Conservation (phyloP, 495 filamentous ascomycete genomes). For the Oidiodendron maius region DNA sequence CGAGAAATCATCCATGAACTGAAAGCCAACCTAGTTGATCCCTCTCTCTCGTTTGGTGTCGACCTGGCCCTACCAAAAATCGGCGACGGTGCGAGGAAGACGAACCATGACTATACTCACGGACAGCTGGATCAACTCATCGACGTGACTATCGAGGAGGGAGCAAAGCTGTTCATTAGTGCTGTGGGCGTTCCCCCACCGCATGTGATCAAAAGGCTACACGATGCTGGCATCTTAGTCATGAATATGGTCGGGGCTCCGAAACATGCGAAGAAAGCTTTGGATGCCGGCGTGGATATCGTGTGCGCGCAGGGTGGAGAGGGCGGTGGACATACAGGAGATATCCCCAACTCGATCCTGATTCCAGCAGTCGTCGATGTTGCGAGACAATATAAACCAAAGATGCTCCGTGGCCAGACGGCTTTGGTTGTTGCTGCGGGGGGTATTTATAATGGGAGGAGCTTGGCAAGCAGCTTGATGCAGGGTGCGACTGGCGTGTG, state of each 20-base stretch:
- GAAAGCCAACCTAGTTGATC: slow-evolving; percentile 58
- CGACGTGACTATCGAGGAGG: slow-evolving; percentile 69
- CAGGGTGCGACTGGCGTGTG: slow-evolving; percentile 70
- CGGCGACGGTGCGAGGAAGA: slow-evolving; percentile 70
- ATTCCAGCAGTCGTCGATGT: slow-evolving; percentile 75
- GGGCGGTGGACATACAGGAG: slow-evolving; percentile 74
- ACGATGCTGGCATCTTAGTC: slow-evolving; percentile 67
- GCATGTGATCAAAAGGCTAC: slow-evolving; percentile 61
- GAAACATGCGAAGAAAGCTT: slow-evolving; percentile 79
- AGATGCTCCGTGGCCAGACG: slow-evolving; percentile 41
- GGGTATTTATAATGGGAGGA: slow-evolving; percentile 65
- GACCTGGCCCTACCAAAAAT: slow-evolving; percentile 84
- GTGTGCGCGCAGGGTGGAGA: slow-evolving; percentile 80
- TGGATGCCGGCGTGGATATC: slow-evolving; percentile 75
- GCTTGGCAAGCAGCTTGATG: slow-evolving; percentile 65
- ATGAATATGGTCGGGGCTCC: slow-evolving; percentile 97
- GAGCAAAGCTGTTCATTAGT: slow-evolving; percentile 73
- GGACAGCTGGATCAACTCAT: slow-evolving; percentile 79
- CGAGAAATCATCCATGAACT: slow-evolving; percentile 76
- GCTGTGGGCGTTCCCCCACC: slow-evolving; percentile 78
- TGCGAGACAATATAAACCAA: slow-evolving; percentile 52
- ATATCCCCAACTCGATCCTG: slow-evolving; percentile 65
- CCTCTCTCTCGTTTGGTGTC: slow-evolving; percentile 73
- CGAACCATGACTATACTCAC: slow-evolving; percentile 88
- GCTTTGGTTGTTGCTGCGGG: slow-evolving; percentile 71